Percentiles rank a stretch among this genome's conserved stretches.
Evolutionary conservation across 768 basidiomycete genomes (phyloP).

Genomic region (Lepiota subincarnata): DNA sequence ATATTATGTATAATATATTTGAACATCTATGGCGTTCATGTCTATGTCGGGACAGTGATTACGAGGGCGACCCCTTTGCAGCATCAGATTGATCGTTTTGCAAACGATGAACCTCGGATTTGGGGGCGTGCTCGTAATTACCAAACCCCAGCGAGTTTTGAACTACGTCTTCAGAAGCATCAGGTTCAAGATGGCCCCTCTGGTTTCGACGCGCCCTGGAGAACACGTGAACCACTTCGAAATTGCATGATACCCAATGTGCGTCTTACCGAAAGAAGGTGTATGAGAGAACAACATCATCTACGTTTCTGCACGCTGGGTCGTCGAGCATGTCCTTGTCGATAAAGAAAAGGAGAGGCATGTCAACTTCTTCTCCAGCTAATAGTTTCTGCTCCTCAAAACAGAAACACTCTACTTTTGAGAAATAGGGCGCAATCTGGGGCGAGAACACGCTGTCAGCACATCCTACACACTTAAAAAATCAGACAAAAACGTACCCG

Average conservation of each 20-base stretch:
- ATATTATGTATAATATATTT: no score
- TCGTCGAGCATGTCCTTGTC: conserved; percentile 97
- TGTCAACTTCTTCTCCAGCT: conserved; percentile 95
- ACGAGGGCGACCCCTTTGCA: conserved; percentile 1
- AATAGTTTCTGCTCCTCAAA: conserved; percentile 97
- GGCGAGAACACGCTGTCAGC: background rate
- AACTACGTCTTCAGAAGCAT: conserved; percentile 76
- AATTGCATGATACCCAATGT: background rate
- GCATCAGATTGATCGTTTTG: background rate
- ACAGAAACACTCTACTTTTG: conserved; percentile 99
- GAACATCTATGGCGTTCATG: background rate
- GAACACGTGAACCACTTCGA: background rate
- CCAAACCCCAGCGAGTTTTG: conserved; percentile 79
- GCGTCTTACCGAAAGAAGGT: conserved; percentile 88
- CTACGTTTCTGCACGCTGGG: conserved; percentile 78
- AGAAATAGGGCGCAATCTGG: conserved; percentile 96
- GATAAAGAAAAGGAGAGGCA: conserved; percentile 98
- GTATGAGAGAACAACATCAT: conserved; percentile 92
- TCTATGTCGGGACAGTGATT: background rate
- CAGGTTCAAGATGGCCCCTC: conserved; percentile 85
- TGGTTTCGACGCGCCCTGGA: conserved; percentile 80
- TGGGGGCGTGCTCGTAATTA: conserved; percentile 52
- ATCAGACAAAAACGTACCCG: conserved; percentile 53
- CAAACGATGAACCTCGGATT: conserved; percentile 22
- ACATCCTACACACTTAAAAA: background rate